These are phyloP conservation scores for Trichoderma sp. DNA, from an alignment of 2,329 filamentous ascomycete species.

Conservation along the genomic window DNA sequence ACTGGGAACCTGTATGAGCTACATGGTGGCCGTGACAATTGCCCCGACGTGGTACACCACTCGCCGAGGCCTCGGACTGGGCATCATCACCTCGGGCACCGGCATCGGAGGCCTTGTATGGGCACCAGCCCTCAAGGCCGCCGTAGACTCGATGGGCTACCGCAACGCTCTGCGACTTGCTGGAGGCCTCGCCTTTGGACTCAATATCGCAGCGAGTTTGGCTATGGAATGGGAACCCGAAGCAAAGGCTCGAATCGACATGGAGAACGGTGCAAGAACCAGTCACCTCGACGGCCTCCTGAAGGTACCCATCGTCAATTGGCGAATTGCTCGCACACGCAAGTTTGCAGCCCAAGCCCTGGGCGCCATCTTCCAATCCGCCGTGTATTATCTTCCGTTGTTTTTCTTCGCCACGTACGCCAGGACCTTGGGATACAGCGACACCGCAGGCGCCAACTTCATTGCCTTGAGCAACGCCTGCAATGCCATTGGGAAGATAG, in stretches of 20 bases:
- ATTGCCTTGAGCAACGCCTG: conserved; percentile 11
- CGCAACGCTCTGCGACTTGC: conserved; percentile 12
- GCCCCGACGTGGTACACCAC: conserved; percentile 11
- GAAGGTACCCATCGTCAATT: conserved; percentile 12
- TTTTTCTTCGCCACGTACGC: conserved; percentile 22
- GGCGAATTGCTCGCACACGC: conserved; percentile 13
- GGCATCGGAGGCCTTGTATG: conserved; percentile 18
- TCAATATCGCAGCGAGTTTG: not conserved
- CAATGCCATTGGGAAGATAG: conserved; percentile 17
- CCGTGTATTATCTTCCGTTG: conserved; percentile 19
- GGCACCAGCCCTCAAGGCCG: conserved; percentile 15
- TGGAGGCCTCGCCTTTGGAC: conserved; percentile 12
- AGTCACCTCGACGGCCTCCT: conserved; percentile 11
- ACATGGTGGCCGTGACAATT: conserved; percentile 19
- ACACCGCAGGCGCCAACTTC: conserved; percentile 19
- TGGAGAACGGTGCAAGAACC: conserved; percentile 1
- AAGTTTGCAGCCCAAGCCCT: conserved; percentile 13
- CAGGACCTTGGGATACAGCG: conserved; percentile 17
- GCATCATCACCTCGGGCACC: conserved; percentile 19
- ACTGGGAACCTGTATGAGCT: conserved; percentile 6
- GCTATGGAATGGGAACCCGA: conserved; percentile 8
- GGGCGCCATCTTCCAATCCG: conserved; percentile 16
- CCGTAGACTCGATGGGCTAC: conserved; percentile 10
- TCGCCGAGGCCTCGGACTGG: not conserved
- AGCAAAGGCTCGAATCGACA: conserved; percentile 6